These are phyloP conservation scores for Xylaria telfairii DNA, from an alignment of 495 filamentous ascomycete species.

Conservation along the genomic window DNA sequence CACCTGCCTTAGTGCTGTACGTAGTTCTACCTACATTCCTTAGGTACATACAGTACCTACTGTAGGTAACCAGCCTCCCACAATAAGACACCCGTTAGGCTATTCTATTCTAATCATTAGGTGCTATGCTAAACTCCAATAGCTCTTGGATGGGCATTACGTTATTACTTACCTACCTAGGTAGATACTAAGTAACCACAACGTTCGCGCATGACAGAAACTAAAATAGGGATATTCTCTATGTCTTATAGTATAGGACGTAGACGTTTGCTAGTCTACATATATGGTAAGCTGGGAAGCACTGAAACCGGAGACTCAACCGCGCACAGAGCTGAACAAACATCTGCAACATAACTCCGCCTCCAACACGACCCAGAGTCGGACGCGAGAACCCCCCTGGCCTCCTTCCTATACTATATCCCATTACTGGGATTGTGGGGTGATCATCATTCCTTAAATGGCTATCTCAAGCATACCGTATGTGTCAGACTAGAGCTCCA, in stretches of 20 bases:
- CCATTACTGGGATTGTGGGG: background rate
- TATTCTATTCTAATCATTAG: too few relatives aligned
- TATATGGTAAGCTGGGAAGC: too few relatives aligned
- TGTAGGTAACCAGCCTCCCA: background rate
- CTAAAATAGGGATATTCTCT: background rate
- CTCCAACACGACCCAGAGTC: background rate
- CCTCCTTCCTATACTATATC: background rate
- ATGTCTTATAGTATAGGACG: background rate
- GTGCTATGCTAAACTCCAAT: too few relatives aligned
- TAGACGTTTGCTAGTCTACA: too few relatives aligned
- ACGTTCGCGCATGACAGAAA: background rate
- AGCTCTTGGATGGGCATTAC: background rate
- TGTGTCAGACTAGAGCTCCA: background rate
- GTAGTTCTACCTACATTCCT: background rate
- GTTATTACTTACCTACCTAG: background rate
- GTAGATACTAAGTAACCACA: background rate
- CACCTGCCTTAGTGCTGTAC: background rate
- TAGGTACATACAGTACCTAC: background rate
- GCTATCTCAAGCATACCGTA: background rate
- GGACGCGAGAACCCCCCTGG: background rate
- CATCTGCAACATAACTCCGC: background rate
- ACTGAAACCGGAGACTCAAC: slow-evolving; percentile 10
- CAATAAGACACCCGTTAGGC: too few relatives aligned
- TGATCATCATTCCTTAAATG: background rate
- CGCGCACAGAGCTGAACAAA: background rate